Evolutionary conservation across 2,329 filamentous ascomycete genomes (phyloP), one percentile per base, ranked within the genome.

Genomic region (Colletotrichum sp.): DNA sequence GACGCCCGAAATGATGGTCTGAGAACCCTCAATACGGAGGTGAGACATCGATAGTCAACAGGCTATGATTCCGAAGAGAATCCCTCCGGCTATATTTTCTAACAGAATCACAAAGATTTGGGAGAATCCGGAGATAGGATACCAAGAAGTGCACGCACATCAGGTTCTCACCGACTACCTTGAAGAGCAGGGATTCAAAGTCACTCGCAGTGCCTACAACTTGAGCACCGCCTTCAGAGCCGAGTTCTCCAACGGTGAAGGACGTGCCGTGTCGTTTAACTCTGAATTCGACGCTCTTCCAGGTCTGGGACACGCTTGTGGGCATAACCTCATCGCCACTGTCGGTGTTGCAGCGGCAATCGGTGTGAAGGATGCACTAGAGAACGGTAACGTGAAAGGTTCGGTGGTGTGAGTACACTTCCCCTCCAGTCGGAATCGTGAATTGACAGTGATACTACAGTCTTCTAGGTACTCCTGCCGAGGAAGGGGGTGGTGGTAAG

Each of bases 141-240:
- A 83, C 75, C 80, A 87, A 36, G 86, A 88, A 76, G 80, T 82
- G 55, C 84, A 85, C 24, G 86, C 87, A 0, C 86, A 88, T 72
- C 80, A 84, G 13, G 78, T 83, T 7, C 80, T 88, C 61, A 86
- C 84, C 0, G 79, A 81, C 7, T 87, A 82, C 71, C 78, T 87
- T 70, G 78, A 80, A 63, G 79, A 77, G 26, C 82, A 83, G 36
- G 83, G 80, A 8, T 86, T 86, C 85, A 79, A 82, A 3, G 85
- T 88, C n/a, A 85, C 82, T 1, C 78, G 80, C 7, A 83, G 83
- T 1, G 86, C 86, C 1, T 87, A 86, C 30, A 83, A 82, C 2
- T 83, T 88, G 36, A 81, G 82, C 7, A 88, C 87, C 6, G 86
- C 86, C 9, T 88, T 87, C 68, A 81, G 84, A 48, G 86, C 86